Evolutionary conservation across 2,329 filamentous ascomycete species (phyloP).

Genomic region (Fusarium paranaense): DNA sequence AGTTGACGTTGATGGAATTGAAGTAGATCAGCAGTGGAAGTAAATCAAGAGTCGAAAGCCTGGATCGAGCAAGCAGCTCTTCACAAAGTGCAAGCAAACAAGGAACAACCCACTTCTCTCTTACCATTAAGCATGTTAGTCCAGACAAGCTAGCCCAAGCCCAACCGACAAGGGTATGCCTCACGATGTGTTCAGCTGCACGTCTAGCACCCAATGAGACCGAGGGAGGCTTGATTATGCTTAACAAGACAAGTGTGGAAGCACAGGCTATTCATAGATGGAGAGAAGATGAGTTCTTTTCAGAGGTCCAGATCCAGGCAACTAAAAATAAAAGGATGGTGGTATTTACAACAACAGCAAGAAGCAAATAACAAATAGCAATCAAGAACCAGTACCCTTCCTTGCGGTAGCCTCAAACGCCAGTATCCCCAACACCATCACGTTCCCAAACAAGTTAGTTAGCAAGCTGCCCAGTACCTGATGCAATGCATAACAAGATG

Average conservation of each 20-base stretch:
- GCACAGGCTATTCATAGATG: background rate
- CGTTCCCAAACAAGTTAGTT: background rate
- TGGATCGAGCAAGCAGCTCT: background rate
- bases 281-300: background rate
- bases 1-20: background rate
- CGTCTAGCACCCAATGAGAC: background rate
- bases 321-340: constrained; percentile 2
- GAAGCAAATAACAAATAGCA: background rate
- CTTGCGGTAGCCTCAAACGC: background rate
- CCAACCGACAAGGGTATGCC: background rate
- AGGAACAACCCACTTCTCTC: background rate
- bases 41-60: background rate
- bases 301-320: background rate
- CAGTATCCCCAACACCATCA: constrained; percentile 16
- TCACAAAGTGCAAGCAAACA: background rate
- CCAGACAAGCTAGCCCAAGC: background rate
- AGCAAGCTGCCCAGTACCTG: background rate
- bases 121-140: background rate
- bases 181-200: background rate
- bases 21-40: background rate
- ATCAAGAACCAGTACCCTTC: background rate
- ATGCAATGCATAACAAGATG: background rate
- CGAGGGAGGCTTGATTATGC: background rate
- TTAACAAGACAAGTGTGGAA: background rate
- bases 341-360: constrained; percentile 2